Percentiles rank a stretch among this genome's conserved stretches.
Conservation (phyloP, 805 yeast species). For the Teunomyces barrocoloradensis region DNA sequence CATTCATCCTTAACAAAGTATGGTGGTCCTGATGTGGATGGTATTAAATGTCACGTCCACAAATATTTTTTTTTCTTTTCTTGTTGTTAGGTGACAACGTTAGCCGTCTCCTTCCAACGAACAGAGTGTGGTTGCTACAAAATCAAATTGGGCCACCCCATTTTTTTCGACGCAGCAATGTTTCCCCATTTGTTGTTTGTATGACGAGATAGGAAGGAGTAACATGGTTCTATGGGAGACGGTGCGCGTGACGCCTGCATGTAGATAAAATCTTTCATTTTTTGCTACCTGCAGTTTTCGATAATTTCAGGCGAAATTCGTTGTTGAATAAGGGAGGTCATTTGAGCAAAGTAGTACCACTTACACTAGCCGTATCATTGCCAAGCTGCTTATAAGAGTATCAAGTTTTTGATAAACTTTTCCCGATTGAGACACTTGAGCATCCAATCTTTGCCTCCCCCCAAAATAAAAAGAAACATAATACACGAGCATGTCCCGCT, state of each 20-base stretch:
- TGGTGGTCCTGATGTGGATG: neutral
- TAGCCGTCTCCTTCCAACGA: no score
- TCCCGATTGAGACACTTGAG: neutral
- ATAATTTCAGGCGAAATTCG: slow-evolving; percentile 3
- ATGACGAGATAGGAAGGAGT: slow-evolving; percentile 4
- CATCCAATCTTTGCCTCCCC: neutral
- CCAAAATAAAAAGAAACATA: neutral
- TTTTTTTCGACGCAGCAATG: neutral
- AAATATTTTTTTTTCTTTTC: no score
- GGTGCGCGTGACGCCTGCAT: slow-evolving; percentile 2
- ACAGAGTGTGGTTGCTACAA: neutral
- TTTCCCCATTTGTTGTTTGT: neutral
- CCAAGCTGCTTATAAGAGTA: neutral
- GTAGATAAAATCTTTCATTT: neutral
- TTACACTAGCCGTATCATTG: neutral
- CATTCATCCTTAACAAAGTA: neutral
- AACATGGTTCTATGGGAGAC: slow-evolving; percentile 1
- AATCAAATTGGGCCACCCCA: neutral
- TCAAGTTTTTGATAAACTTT: neutral
- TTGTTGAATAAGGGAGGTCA: slow-evolving; percentile 4
- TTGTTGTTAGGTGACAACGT: no score
- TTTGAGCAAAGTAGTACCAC: neutral
- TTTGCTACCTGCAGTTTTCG: slow-evolving; percentile 3
- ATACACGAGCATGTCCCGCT: slow-evolving; percentile 27
- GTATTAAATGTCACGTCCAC: no score